Base-by-base conservation (phyloP, 225 moss, liverwort and hornwort species). In the Pleurozium schreberi region DNA sequence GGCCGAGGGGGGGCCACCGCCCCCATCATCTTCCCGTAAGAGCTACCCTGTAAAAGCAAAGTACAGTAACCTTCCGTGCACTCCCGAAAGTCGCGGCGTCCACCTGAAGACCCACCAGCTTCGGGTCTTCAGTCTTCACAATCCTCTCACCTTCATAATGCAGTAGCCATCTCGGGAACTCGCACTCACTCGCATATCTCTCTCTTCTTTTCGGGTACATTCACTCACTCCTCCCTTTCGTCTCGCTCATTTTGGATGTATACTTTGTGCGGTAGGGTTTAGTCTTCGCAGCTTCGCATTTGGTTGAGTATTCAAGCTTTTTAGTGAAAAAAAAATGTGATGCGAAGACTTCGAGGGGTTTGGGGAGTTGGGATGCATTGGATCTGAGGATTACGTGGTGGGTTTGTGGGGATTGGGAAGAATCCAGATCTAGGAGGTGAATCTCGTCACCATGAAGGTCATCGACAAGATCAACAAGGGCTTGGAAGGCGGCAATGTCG, bases 391-490 rank as follows among this genome's bases (percentile, higher is more conserved):
- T 90, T 92, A 77, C 17, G 68, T 68, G 86, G 81, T 55, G 52
- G 52, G 67, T 67, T 81, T 79, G 84, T n/a, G 82, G 71, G 80
- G 53, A 19, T 65, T 77, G 30, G 43, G 23, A 67, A 67, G 45
- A 53, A 47, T 14, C 40, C 86, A 88, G 91, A 68, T 89, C 61
- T 76, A 76, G 64, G 63, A 70, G 76, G 88, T 19, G 77, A 63
- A 84, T 50, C 31, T 47, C 74, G 91, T 75, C 84, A 92, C 88
- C 93, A 96, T 99, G 97, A 99, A 97, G 94, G 97, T 99, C 87
- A 92, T 96, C 45, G 97, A 99, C 75, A 99, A 99, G 96, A 97
- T 99, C 90, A 97, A 93, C 90, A 95, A 96, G 87, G 99, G 95
- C 80, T 92, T 96, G 88, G 96, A 91, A 89, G 93, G 92, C 85